A percentile compares a stretch with the other conserved stretches of the same genome.
Evolutionary conservation across 2,329 filamentous ascomycete genomes (phyloP).

Genomic region (Fusarium pseudograminearum): DNA sequence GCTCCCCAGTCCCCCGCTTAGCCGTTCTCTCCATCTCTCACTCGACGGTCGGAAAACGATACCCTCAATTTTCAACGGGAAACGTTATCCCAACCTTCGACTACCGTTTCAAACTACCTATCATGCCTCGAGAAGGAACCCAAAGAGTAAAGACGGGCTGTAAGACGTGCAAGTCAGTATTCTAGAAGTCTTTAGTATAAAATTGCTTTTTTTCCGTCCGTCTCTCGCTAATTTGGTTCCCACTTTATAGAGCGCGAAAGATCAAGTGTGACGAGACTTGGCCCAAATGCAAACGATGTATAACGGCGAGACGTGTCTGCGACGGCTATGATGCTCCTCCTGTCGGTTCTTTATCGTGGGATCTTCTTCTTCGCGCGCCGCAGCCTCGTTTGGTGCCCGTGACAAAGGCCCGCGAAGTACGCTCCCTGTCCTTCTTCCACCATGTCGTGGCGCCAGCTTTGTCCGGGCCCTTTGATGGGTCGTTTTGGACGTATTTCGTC

Average conservation of each 20-base stretch:
- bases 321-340: constrained; percentile 63
- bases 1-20: not conserved
- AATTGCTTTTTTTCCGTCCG: not conserved
- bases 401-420: constrained; percentile 46
- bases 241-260: constrained; percentile 59
- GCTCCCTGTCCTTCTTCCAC: constrained; percentile 55
- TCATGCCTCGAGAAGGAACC: constrained; percentile 45
- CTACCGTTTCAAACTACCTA: not conserved
- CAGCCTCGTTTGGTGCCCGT: constrained; percentile 37
- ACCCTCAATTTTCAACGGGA: not conserved
- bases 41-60: constrained; percentile 4
- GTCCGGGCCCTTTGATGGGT: constrained; percentile 53
- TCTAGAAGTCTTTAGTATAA: not conserved
- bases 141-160: constrained; percentile 61
- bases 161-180: constrained; percentile 65
- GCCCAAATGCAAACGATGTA: constrained; percentile 64
- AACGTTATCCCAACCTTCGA: not conserved
- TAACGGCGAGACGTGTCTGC: constrained; percentile 64
- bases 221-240: not conserved
- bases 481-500: constrained; percentile 58
- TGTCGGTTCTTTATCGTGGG: constrained; percentile 50
- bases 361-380: constrained; percentile 49
- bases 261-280: constrained; percentile 69
- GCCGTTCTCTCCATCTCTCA: not conserved
- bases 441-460: constrained; percentile 53